Base-by-base conservation (phyloP, 2,329 filamentous ascomycete genomes). In the Exophiala phaeomuriformis region DNA sequence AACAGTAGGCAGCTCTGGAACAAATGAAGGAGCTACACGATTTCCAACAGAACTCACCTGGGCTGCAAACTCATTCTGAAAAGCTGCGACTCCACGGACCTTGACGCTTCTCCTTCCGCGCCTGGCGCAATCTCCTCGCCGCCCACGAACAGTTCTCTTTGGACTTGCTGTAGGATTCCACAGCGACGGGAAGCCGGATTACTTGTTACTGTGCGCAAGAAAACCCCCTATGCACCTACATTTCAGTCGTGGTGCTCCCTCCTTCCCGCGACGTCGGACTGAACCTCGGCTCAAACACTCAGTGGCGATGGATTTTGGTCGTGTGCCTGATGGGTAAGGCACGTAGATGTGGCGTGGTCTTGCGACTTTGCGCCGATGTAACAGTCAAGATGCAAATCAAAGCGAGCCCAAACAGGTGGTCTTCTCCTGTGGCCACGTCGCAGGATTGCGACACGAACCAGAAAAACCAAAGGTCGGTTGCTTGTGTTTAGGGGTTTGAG, bases 31-130 rank as follows among this genome's bases (percentile, higher is more conserved):
- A n/a, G n/a, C n/a, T n/a, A n/a, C n/a, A n/a, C n/a, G n/a, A n/a
- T n/a, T n/a, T n/a, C n/a, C n/a, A 19, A 37, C 6, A 6, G 28
- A 39, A 51, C 52, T 50, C 53, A 63, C 61, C 61, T 61, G 31
- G 59, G 52, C 50, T 63, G 61, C 40, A 60, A 54, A 53, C 59
- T 61, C 61, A 63, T 63, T 9, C 51, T 59, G 51, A 36, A 42
- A 36, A 29, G 19, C 35, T 47, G n/a, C n/a, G n/a, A n/a, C n/a
- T n/a, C n/a, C 43, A 35, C 10, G n/a, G 28, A 5, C n/a, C 49
- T 10, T 5, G 29, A 28, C 3, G 5, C 28, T 43, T 39, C 36
- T 39, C 19, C 10, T n/a, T n/a, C 10, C 36, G 5, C 4, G 36
- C 10, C 36, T 39, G 36, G 4, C 36, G 5, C 9, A 39, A 4